Conservation (phyloP, 306 rosid genomes). For the Adenanthera pavonina region DNA sequence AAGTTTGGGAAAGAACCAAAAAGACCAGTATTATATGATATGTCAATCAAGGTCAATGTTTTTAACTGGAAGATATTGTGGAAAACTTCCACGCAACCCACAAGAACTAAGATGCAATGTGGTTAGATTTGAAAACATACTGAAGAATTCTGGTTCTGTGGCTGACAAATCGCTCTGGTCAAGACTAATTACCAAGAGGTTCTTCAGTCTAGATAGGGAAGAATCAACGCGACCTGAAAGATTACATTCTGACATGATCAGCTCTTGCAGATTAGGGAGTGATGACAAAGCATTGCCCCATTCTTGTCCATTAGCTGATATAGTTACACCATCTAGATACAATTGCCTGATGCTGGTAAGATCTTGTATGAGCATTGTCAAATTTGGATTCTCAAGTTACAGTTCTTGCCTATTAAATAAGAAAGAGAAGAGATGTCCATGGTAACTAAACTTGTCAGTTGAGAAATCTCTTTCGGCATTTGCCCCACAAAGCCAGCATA, state of each 20-base stretch:
- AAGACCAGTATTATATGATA: not conserved
- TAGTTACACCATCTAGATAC: conserved; percentile 43
- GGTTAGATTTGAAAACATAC: conserved; percentile 11
- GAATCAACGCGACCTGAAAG: conserved; percentile 37
- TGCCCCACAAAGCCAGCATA: conserved; percentile 25
- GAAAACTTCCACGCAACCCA: too few relatives aligned
- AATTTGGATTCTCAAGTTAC: conserved; percentile 27
- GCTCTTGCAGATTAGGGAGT: not conserved
- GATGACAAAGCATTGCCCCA: conserved; percentile 43
- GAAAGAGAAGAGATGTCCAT: conserved; percentile 5
- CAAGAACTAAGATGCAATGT: not conserved
- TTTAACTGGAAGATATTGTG: conserved; percentile 11
- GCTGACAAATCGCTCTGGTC: not conserved
- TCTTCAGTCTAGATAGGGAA: not conserved
- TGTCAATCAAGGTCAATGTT: conserved; percentile 4
- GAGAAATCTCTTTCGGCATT: conserved; percentile 30
- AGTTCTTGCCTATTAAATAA: not conserved
- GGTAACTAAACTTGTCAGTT: conserved; percentile 17
- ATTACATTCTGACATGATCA: conserved; percentile 1
- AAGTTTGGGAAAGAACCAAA: not conserved
- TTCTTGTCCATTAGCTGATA: conserved; percentile 41
- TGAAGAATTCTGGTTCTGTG: conserved; percentile 22
- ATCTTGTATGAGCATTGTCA: conserved; percentile 10
- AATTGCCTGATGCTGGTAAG: conserved; percentile 34
- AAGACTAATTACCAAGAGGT: not conserved